Percentiles rank a stretch among this genome's conserved stretches.
These are phyloP conservation scores for Aspergillus transmontanensis DNA, from an alignment of 2,329 filamentous ascomycete species.

Conservation along the genomic window DNA sequence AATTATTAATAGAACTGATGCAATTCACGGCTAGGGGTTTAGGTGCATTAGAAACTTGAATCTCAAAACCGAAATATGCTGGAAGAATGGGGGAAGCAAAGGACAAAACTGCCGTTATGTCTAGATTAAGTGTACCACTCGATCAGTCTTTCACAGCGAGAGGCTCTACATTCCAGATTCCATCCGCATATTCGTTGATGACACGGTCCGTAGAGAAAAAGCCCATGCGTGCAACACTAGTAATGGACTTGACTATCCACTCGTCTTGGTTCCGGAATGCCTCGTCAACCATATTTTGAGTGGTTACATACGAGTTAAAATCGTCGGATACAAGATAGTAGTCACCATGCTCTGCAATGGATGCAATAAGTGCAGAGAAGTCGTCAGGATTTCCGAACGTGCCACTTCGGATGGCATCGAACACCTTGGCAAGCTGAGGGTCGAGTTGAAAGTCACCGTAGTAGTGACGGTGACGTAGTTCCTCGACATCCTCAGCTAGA, in stretches of 20 bases:
- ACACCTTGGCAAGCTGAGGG: conserved; percentile 75
- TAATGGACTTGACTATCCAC: conserved; percentile 90
- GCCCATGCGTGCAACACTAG: conserved; percentile 87
- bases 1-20: background rate
- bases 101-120: background rate
- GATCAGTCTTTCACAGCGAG: conserved; percentile 51
- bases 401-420: conserved; percentile 76
- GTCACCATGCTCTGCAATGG: conserved; percentile 89
- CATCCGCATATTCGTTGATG: conserved; percentile 96
- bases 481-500: conserved; percentile 92
- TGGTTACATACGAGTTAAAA: conserved; percentile 92
- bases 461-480: conserved; percentile 85
- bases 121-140: background rate
- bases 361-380: conserved; percentile 81
- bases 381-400: conserved; percentile 77
- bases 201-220: conserved; percentile 96
- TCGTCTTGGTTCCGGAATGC: conserved; percentile 89
- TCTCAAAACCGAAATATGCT: background rate
- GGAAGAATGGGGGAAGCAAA: background rate
- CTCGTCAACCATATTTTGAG: conserved; percentile 87
- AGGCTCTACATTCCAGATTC: conserved; percentile 96
- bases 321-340: conserved; percentile 98
- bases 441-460: conserved; percentile 82
- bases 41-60: background rate
- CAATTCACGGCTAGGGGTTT: background rate